Conservation (phyloP, 352 stramenopile species). For the Phytopythium helicoides region DNA sequence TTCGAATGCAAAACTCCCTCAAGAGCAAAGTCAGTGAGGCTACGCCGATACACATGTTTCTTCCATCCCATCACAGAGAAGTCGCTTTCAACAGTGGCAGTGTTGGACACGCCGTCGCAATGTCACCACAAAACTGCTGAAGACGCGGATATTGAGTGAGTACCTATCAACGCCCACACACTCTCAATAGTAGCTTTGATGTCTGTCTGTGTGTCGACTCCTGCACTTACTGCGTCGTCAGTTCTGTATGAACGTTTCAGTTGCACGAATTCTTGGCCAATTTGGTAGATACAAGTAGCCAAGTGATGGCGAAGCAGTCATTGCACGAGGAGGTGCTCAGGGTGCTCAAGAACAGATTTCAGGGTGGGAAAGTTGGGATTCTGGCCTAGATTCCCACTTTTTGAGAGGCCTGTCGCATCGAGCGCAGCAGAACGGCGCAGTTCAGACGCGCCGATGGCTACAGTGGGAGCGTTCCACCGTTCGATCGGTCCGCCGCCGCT, state of each 20-base stretch:
- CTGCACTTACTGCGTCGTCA: background rate
- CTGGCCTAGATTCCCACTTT: too few species aligned
- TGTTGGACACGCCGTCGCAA: constrained; percentile 8
- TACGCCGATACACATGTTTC: constrained; percentile 3
- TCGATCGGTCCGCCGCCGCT: too few species aligned
- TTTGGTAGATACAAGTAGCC: too few species aligned
- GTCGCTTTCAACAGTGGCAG: constrained; percentile 6
- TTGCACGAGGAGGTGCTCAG: too few species aligned
- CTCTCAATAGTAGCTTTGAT: constrained; percentile 1
- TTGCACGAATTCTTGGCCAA: background rate
- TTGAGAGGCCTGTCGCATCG: too few species aligned
- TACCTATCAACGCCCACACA: background rate
- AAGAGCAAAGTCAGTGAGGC: background rate
- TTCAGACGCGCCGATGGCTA: too few species aligned
- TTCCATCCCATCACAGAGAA: constrained; percentile 9
- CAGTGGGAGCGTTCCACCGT: too few species aligned
- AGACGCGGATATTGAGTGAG: constrained; percentile 4
- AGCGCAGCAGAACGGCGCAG: too few species aligned
- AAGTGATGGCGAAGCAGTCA: too few species aligned
- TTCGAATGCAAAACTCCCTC: background rate
- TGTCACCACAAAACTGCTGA: constrained; percentile 2
- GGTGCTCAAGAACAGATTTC: too few species aligned
- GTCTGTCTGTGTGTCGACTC: background rate
- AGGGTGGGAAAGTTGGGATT: too few species aligned
- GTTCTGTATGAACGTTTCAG: background rate